Evolutionary conservation across 495 filamentous ascomycete genomes (phyloP), one percentile per base, ranked within the genome.

Genomic region (Neurospora sp.): DNA sequence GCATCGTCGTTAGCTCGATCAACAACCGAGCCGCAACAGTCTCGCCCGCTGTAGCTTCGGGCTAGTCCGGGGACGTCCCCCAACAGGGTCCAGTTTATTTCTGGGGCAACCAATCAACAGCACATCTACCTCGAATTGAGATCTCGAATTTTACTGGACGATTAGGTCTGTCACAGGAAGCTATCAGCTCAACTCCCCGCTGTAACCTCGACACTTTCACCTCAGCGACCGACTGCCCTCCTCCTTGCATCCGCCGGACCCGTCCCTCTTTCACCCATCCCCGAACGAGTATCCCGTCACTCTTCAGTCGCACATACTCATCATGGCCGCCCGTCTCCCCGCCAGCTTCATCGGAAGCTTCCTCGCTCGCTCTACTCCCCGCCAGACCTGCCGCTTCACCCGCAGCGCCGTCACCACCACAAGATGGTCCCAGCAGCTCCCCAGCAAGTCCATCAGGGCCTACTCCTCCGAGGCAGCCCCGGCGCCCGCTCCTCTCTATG

Each of bases 401-500:
- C 54, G 27, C 54, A 66, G 27, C 54, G 54, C 54, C 54, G 54
- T 62, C 23, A 62, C 54, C 23, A 44, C 72, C 54, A 70, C 62
- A 31, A 38, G 6, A 70, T 38, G 62, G 40, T 46, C 37, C 70
- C 48, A 70, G 72, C 48, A 72, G 44, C 20, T 42, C 44, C 38
- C 44, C 62, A 66, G 38, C 16, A 44, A 12, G 35, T 20, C 44
- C 73, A 66, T 73, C 74, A 75, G 80, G 69, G 75, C 73, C 69
- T 86, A 84, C 78, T 84, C 83, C 38, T 79, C 80, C 74, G 82
- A 82, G 1, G 71, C 78, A 18, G 71, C 78, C 23, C 76, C 80
- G 12, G 74, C 82, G 3, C 78, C 83, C 40, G 82, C 84, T n/a
- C 82, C 83, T 9, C 79, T 85, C 6, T 78, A 85, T 23, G 75